Evolutionary conservation across 768 basidiomycete species (phyloP).

Genomic region (Nevesoporus exiguus): DNA sequence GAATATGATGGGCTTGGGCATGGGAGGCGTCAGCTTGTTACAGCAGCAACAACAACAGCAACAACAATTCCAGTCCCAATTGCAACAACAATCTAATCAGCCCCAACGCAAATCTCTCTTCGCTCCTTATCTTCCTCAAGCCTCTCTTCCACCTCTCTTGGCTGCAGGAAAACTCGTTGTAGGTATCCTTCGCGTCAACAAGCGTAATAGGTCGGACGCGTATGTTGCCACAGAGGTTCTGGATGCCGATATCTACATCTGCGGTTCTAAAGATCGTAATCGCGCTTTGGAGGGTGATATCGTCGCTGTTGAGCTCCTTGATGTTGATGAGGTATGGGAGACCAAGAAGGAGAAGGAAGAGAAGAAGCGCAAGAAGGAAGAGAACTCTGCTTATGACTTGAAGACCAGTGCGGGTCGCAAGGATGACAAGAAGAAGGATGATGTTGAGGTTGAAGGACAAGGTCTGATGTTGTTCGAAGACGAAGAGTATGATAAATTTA

Average conservation of each 20-base stretch:
- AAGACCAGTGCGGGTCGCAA: slow-evolving; percentile 73
- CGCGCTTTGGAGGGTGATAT: slow-evolving; percentile 98
- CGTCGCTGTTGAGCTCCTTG: slow-evolving; percentile 94
- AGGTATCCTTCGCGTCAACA: slow-evolving; percentile 95
- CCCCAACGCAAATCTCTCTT: slow-evolving; percentile 98
- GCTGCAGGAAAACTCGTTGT: slow-evolving; percentile 97
- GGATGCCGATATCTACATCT: slow-evolving; percentile 98
- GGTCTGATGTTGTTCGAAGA: slow-evolving; percentile 96
- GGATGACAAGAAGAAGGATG: slow-evolving; percentile 99
- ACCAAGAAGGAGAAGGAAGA: slow-evolving; percentile 99
- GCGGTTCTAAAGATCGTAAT: slow-evolving; percentile 98
- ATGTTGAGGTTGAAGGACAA: slow-evolving; percentile 99
- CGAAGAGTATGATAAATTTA: slow-evolving; percentile 66
- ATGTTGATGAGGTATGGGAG: slow-evolving; percentile 97
- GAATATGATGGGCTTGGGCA: slow-evolving; percentile 88
- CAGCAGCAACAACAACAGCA: slow-evolving; percentile 82
- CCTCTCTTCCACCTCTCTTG: slow-evolving; percentile 92
- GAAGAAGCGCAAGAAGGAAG: slow-evolving; percentile 99
- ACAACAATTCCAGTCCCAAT: slow-evolving; percentile 85
- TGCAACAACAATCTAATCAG: slow-evolving; percentile 88
- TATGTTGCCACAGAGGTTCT: slow-evolving; percentile 98
- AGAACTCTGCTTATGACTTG: slow-evolving; percentile 91
- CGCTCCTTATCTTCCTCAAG: slow-evolving; percentile 97
- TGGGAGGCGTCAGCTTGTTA: slow-evolving; percentile 78
- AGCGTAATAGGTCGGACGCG: slow-evolving; percentile 96